Evolutionary conservation across 2,329 filamentous ascomycete species (phyloP).

Genomic region (Fusarium fracticaudum): DNA sequence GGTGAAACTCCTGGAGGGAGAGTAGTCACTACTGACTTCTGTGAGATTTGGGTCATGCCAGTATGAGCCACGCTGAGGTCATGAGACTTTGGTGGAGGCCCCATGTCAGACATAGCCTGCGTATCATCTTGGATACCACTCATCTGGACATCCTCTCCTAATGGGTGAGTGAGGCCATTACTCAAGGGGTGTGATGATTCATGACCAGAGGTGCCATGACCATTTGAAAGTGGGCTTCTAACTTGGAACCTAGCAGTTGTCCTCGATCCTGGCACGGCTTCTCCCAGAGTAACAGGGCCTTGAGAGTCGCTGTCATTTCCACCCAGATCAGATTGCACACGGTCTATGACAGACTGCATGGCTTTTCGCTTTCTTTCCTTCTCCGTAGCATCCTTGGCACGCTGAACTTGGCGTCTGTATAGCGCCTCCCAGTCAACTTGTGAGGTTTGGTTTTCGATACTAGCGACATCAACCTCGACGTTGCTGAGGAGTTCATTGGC

Average conservation of each 20-base stretch:
- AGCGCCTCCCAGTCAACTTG: slow-evolving; percentile 84
- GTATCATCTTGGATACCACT: slow-evolving; percentile 60
- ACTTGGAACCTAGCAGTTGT: slow-evolving; percentile 66
- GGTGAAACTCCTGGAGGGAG: slow-evolving; percentile 67
- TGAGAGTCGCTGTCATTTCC: slow-evolving; percentile 64
- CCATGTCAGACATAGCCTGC: slow-evolving; percentile 61
- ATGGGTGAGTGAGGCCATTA: slow-evolving; percentile 66
- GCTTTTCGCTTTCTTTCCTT: slow-evolving; percentile 71
- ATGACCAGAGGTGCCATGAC: slow-evolving; percentile 52
- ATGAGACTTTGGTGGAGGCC: slow-evolving; percentile 55
- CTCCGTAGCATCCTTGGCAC: slow-evolving; percentile 68
- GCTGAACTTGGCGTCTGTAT: slow-evolving; percentile 76
- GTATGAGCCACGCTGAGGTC: slow-evolving; percentile 52
- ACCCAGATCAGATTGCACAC: slow-evolving; percentile 61
- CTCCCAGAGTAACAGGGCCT: slow-evolving; percentile 70
- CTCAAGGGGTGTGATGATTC: slow-evolving; percentile 55
- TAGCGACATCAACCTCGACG: slow-evolving; percentile 90
- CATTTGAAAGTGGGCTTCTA: slow-evolving; percentile 69
- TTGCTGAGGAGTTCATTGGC: slow-evolving; percentile 93
- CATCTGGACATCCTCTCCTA: slow-evolving; percentile 66
- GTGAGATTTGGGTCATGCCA: slow-evolving; percentile 69
- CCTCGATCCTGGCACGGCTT: slow-evolving; percentile 65
- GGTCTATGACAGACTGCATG: slow-evolving; percentile 63
- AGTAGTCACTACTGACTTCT: slow-evolving; percentile 68
- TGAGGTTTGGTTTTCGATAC: slow-evolving; percentile 74